phyloP scores from a whole-genome alignment of 352 stramenopile genomes.

The Poterioochromonas sp. region DNA sequence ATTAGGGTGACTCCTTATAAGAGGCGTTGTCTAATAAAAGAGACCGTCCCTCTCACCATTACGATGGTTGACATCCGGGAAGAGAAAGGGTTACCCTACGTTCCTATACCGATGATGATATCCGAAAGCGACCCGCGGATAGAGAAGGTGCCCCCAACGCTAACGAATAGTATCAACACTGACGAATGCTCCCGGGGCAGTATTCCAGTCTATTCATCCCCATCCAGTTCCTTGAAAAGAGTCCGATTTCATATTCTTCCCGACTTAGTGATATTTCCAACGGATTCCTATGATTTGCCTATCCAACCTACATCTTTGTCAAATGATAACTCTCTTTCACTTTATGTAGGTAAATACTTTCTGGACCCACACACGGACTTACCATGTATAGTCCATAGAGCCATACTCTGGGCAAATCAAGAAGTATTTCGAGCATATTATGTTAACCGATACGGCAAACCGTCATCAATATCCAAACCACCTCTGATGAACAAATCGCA shows the following conservation, averaged over 20 bases:
- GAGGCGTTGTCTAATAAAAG: constrained; percentile 29
- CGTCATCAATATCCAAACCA: constrained; percentile 25
- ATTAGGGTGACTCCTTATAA: constrained; percentile 28
- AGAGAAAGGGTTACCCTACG: constrained; percentile 26
- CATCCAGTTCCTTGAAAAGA: constrained; percentile 28
- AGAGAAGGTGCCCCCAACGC: constrained; percentile 27
- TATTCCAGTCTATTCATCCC: constrained; percentile 26
- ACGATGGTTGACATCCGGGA: constrained; percentile 29
- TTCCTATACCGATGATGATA: constrained; percentile 29
- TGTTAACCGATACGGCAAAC: constrained; percentile 27
- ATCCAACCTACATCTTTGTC: constrained; percentile 22
- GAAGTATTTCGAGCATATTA: constrained; percentile 27
- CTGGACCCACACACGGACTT: constrained; percentile 23
- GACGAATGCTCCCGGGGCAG: constrained; percentile 25
- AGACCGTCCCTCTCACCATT: constrained; percentile 27
- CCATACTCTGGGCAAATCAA: constrained; percentile 28
- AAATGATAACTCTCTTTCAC: constrained; percentile 25
- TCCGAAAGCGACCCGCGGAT: constrained; percentile 24
- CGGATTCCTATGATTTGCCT: constrained; percentile 20
- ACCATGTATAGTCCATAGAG: constrained; percentile 26
- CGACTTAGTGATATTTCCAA: constrained; percentile 26
- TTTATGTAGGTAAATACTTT: constrained; percentile 28
- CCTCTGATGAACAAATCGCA: constrained; percentile 16
- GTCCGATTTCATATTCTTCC: constrained; percentile 24
- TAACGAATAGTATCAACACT: constrained; percentile 29